Base-by-base conservation (phyloP, 148 eudicot genomes). In the Talinum fruticosum region DNA sequence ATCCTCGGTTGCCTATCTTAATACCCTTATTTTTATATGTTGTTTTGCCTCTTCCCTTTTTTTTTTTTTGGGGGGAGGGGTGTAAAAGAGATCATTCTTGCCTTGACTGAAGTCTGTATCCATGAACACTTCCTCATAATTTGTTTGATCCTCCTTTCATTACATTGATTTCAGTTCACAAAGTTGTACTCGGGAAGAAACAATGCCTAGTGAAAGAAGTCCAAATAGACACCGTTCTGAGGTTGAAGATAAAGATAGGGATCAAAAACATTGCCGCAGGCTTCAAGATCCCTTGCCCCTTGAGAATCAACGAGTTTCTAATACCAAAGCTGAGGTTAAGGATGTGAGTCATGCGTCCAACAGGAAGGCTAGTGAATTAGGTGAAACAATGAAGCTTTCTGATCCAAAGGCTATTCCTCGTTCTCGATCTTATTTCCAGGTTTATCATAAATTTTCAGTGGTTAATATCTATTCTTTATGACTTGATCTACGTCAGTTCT, bases 241-340 rank as follows among this genome's bases (percentile, higher is more conserved):
- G 62, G 75, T 45, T 73, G 76, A 83, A 75, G 87, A 84, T 35
- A 83, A 73, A 78, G 92, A 89, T 71, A 78, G 83, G 28, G 92
- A 85, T 81, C 78, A 80, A 74, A 85, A 88, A 82, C 91, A 81
- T 76, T 86, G 51, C 18, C 90, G 78, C 49, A 88, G 88, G 26
- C 85, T 81, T 76, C 85, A 84, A 75, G 95, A 92, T 86, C 84
- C 89, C 76, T 82, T 84, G 77, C 92, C 91, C 76, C 90, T 85
- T 78, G 93, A 88, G 81, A 78, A 76, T 35, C 84, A 84, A 15
- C 76, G 69, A 41, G 78, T 57, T 36, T 59, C 80, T 1, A 80
- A 85, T 67, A 66, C 82, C 35, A 88, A 88, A 82, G 66, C 54
- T 57, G 90, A 90, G 71, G 53, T 64, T 24, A 81, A 78, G 77